These are phyloP conservation scores for Hypoxylon sp. DNA, from an alignment of 2,329 filamentous ascomycete genomes.

Conservation along the genomic window DNA sequence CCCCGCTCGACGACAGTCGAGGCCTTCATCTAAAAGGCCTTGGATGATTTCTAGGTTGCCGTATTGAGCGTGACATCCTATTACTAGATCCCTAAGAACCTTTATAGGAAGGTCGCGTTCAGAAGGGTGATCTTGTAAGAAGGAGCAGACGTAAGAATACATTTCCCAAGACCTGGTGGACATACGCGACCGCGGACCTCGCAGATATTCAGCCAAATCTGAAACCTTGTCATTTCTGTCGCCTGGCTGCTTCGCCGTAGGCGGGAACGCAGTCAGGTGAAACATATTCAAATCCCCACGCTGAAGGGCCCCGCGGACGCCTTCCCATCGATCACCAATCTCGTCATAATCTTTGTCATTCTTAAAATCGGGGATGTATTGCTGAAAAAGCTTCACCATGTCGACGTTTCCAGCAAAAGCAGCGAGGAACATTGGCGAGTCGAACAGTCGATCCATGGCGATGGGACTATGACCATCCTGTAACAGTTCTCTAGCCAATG, in stretches of 20 bases:
- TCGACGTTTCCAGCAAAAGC: slow-evolving; percentile 12
- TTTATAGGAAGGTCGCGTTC: not conserved
- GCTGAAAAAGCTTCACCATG: slow-evolving; percentile 11
- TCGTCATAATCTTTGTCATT: not conserved
- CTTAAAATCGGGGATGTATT: not conserved
- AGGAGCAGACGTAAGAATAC: not conserved
- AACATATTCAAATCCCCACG: slow-evolving; percentile 11
- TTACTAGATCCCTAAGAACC: not conserved
- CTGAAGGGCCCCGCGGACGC: not conserved
- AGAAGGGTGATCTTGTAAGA: not conserved
- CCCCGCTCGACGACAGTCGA: not conserved
- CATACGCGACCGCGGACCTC: too few species aligned
- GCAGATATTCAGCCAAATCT: not conserved
- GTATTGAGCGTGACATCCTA: not conserved
- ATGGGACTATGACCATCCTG: not conserved
- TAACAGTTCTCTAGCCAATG: not conserved
- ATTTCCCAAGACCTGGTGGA: not conserved
- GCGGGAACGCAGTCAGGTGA: not conserved
- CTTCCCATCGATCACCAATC: not conserved
- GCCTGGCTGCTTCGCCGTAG: not conserved
- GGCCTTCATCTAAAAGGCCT: not conserved
- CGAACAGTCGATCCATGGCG: not conserved
- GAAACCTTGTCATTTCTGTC: not conserved
- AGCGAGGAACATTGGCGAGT: slow-evolving; percentile 11
- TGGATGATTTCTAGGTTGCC: not conserved